A percentile compares a stretch with the other conserved stretches of the same genome.
phyloP scores from a whole-genome alignment of 495 filamentous ascomycete species.

The Penicillium crystallinum region DNA sequence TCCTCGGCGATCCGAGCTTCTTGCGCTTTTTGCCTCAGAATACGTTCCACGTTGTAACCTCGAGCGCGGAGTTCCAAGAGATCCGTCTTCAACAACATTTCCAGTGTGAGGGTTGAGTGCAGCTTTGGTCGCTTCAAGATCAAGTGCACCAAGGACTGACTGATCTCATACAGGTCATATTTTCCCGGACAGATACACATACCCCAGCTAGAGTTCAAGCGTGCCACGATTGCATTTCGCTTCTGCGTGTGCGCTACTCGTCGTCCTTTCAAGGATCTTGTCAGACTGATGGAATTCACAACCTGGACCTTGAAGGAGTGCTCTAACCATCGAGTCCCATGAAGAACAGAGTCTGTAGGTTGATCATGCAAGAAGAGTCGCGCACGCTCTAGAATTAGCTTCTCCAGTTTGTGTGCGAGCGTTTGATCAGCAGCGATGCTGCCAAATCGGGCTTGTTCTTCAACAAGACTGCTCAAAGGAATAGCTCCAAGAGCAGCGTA shows the following conservation, averaged over 20 bases:
- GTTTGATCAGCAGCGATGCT: slow-evolving; percentile 47
- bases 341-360: slow-evolving; percentile 60
- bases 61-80: slow-evolving; percentile 70
- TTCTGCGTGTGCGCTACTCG: slow-evolving; percentile 61
- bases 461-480: slow-evolving; percentile 40
- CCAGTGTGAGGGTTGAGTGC: slow-evolving; percentile 78
- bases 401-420: slow-evolving; percentile 56
- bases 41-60: slow-evolving; percentile 92
- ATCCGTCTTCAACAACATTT: slow-evolving; percentile 79
- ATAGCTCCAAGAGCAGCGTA: slow-evolving; percentile 55
- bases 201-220: slow-evolving; percentile 38
- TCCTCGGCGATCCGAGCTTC: slow-evolving; percentile 83
- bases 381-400: slow-evolving; percentile 76
- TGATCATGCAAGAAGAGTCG: slow-evolving; percentile 84
- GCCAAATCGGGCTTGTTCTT: slow-evolving; percentile 47
- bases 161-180: slow-evolving; percentile 84
- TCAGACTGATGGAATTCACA: slow-evolving; percentile 68
- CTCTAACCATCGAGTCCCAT: slow-evolving; percentile 84
- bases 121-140: slow-evolving; percentile 79
- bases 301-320: slow-evolving; percentile 73
- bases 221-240: slow-evolving; percentile 61
- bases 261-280: slow-evolving; percentile 64
- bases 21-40: slow-evolving; percentile 75
- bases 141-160: slow-evolving; percentile 70
- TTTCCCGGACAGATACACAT: slow-evolving; percentile 57